Evolutionary conservation across 1,139 yeast species (phyloP), one percentile per base, ranked within the genome.

Genomic region (Sugiyamaella pinicola): DNA sequence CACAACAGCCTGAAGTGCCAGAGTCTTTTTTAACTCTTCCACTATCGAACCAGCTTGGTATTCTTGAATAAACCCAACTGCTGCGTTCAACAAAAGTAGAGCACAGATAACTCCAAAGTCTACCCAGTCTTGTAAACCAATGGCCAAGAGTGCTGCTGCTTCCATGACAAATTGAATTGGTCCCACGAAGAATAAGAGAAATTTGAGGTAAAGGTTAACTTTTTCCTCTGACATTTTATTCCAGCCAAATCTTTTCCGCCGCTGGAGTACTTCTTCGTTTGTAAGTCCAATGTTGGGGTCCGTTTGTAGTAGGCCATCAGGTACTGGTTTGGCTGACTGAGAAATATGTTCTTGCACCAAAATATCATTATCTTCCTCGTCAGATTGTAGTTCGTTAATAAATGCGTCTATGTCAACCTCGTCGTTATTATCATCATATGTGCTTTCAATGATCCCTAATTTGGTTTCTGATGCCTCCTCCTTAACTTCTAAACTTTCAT

Each of bases 131-230:
- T 89, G 95, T 69, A 91, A 82, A 86, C 97, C 97, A 63, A 96
- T 96, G 67, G 98, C 97, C 74, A 91, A 81, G 61, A 90, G 82
- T 68, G 97, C 97, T 69, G 98, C 98, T 72, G 96, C 75, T 79
- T 90, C 97, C 98, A 91, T 91, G 73, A 91, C 97, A 84, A 91
- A 91, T 80, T 91, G 98, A 74, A 91, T 90, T 65, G 97, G 97
- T 78, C 98, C 98, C 63, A 91, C 87, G 74, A 91, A 91, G 81
- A 89, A 91, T 89, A 84, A 83, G 69, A 87, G 71, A 73, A 91
- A 90, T 80, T 91, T 91, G 64, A 89, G 74, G 57, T 89, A 68
- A 75, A 87, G 63, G 77, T 87, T 87, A 77, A 88, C 96, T 68
- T 82, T 77, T 73, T 90, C 96, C 76, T 91, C 97, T 63, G 91